phyloP scores from a whole-genome alignment of 2,329 filamentous ascomycete species.

The Bipolaris cookei region DNA sequence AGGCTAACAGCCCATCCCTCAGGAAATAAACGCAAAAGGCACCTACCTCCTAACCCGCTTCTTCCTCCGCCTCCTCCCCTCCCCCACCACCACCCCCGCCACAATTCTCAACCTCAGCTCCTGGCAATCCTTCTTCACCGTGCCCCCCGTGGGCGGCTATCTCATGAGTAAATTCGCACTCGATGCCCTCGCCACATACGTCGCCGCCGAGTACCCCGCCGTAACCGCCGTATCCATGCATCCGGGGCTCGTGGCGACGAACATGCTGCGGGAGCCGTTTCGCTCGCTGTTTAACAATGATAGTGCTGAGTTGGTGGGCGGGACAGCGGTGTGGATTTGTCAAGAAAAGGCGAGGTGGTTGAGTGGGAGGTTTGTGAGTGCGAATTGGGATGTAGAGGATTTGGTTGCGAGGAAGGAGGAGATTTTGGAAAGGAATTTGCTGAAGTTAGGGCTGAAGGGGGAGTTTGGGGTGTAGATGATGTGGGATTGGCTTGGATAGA shows the following conservation, averaged over 20 bases:
- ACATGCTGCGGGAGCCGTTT: conserved; percentile 25
- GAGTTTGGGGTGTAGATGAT: conserved; percentile 21
- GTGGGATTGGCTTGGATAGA: no score
- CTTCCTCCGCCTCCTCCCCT: conserved; percentile 35
- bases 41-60: conserved; percentile 40
- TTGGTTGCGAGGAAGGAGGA: conserved; percentile 29
- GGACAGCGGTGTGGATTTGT: conserved; percentile 33
- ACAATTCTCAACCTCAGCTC: conserved; percentile 30
- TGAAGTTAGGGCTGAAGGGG: conserved; percentile 25
- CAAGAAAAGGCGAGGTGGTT: conserved; percentile 35
- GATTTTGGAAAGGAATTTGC: conserved; percentile 19
- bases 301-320: conserved; percentile 38
- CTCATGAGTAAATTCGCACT: conserved; percentile 20
- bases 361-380: conserved; percentile 33
- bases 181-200: conserved; percentile 16
- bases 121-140: conserved; percentile 15
- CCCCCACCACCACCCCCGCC: conserved; percentile 24
- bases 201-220: conserved; percentile 25
- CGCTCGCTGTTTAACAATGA: conserved; percentile 23
- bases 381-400: conserved; percentile 44
- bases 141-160: conserved; percentile 20
- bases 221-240: conserved; percentile 24
- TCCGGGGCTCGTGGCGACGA: conserved; percentile 24
- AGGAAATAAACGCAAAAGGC: conserved; percentile 45
- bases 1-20: no score